Base-by-base conservation (phyloP, 2,329 filamentous ascomycete species). In the Apiospora aurea region DNA sequence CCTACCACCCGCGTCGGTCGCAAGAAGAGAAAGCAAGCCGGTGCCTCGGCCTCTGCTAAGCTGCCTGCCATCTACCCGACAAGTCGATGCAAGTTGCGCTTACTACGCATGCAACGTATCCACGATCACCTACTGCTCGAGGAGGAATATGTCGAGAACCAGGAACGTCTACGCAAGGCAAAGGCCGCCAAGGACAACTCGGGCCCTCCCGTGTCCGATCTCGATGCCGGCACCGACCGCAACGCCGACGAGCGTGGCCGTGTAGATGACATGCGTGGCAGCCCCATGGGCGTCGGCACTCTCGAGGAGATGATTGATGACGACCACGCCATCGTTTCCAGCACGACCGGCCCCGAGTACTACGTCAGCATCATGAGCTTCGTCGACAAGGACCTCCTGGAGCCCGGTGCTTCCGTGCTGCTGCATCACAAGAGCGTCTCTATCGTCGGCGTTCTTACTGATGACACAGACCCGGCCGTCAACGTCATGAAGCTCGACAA, bases 281-380 rank as follows among this genome's bases (percentile, higher is more conserved):
- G 94, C 82, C 96, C 96, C 64, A 99, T 99, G 96, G 95, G 96
- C 26, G 96, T 99, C 61, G 96, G 96, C 75, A 98, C 96, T 72
- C 86, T 99, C 76, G 96, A 99, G 84, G 96, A 99, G 86, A 93
- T 99, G 87, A 99, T 99, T 80, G 96, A 99, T 80, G 96, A 99
- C 82, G 96, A 99, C 85, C 96, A 99, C 80, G 96, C 96, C 74
- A 99, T 99, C 80, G 96, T 99, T 47, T 98, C 95, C 24, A 97
- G 95, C 82, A 97, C 96, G 0, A 98, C 96, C 8, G 96, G 96
- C 0, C 96, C 96, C 0, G 96, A 99, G 83, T 99, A 97, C 88
- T 99, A 98, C 82, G 96, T 99, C 76, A 98, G 95, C 77, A 99
- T 99, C 89, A 98, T 98, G 96, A 98, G 96, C 71, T 99, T 99